Evolutionary conservation across 1,139 yeast species (phyloP), one percentile per base, ranked within the genome.

Genomic region (Geotrichum australiense): DNA sequence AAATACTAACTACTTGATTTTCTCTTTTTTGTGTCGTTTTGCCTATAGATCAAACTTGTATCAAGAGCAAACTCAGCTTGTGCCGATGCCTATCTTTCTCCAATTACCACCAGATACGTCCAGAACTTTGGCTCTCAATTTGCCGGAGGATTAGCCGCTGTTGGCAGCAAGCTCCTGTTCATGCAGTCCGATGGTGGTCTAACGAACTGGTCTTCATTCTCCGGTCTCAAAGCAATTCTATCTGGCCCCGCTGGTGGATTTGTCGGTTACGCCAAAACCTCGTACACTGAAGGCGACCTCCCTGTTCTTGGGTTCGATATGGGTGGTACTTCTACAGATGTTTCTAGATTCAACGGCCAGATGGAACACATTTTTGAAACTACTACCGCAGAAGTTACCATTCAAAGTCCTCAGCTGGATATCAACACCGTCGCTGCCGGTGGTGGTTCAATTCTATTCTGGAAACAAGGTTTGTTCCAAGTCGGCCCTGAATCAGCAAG

Each of bases 81-180:
- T 15, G 86, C 84, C 1, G 91, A 83, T 61, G 85, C 91, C 1
- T 82, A 82, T 55, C 62, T 83, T 46, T 80, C 89, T 2, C 93
- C 93, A 1, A 81, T 78, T 38, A 78, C 82, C 37, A 68, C 73
- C 46, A 68, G 73, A 25, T 82, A 82, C 56, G 65, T 82, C 33
- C 59, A 68, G 25, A 73, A 78, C 15, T 80, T 83, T 53, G 73
- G 78, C 38, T 56, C 68, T 3, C 91, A 91, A 1, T 68, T 82
- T 50, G 63, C 63, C 35, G 74, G 76, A 29, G 76, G 76, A 1
- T 58, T 73, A 8, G 66, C 65, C 14, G 62, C 64, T 4, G 57
- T 62, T 4, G 69, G 67, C 5, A 61, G 69, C 30, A 63, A 68
- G 48, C 62, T 74, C 31, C 66, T 72, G 50, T 74, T 74, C 52